These are phyloP conservation scores for Suhomyces bokatorum DNA, from an alignment of 1,139 yeast species.

Conservation along the genomic window DNA sequence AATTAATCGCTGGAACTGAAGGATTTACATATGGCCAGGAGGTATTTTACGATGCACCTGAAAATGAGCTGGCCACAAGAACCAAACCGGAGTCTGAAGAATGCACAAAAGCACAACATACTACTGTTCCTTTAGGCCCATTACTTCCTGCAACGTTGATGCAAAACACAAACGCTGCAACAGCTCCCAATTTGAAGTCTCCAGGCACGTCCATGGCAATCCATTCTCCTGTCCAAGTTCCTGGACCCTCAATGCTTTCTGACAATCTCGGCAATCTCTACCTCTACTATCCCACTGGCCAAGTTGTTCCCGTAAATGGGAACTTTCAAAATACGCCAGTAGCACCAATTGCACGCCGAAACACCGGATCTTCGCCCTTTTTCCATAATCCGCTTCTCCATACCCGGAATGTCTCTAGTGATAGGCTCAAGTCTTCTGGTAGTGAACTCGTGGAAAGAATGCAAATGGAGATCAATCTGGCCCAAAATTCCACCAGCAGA, in stretches of 20 bases:
- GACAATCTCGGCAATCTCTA: too few species aligned
- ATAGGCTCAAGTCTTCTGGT: neutral
- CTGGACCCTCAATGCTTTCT: too few species aligned
- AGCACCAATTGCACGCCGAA: neutral
- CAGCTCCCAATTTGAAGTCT: too few species aligned
- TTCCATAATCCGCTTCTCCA: neutral
- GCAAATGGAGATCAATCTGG: neutral
- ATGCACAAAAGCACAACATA: too few species aligned
- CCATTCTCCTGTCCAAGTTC: too few species aligned
- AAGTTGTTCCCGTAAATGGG: neutral
- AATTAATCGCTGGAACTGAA: neutral
- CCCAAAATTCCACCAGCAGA: conserved; percentile 21
- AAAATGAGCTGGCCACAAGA: neutral
- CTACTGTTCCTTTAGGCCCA: too few species aligned
- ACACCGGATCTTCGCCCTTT: neutral
- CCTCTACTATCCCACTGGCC: neutral
- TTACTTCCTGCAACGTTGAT: too few species aligned
- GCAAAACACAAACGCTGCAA: too few species aligned
- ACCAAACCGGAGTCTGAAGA: too few species aligned
- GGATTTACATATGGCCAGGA: neutral
- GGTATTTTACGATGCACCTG: neutral
- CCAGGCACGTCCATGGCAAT: too few species aligned
- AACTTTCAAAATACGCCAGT: neutral
- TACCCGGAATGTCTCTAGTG: neutral
- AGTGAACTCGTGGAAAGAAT: neutral